These are phyloP conservation scores for rapeseed (Brassica napus) DNA, from an alignment of 345 rosid species.

Conservation along the genomic window Da-Ae NC_063434.1:8268501-8269000, in stretches of 20 bases:
- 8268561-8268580: slow-evolving; percentile 97
- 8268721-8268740: slow-evolving; percentile 86
- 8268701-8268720: slow-evolving; percentile 99
- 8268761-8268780: slow-evolving; percentile 85
- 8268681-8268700: slow-evolving; percentile 81
- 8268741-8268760: slow-evolving; percentile 91
- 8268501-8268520: slow-evolving; percentile 47
- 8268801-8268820: slow-evolving; percentile 88
- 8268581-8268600: slow-evolving; percentile 97
- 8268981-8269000: slow-evolving; percentile 97
- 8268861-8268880: slow-evolving; percentile 68
- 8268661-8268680: neutral
- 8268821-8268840: slow-evolving; percentile 99
- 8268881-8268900: slow-evolving; percentile 5
- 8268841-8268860: slow-evolving; percentile 88
- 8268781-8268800: slow-evolving; percentile 89
- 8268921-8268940: neutral
- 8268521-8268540: slow-evolving; percentile 99
- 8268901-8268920: neutral
- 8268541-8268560: slow-evolving; percentile 96
- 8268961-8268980: slow-evolving; percentile 18
- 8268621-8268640: neutral
- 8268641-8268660: neutral
- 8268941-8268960: neutral
- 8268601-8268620: slow-evolving; percentile 9